Base-by-base conservation (phyloP, 768 basidiomycete genomes). In the Holtermannia corniformis region DNA sequence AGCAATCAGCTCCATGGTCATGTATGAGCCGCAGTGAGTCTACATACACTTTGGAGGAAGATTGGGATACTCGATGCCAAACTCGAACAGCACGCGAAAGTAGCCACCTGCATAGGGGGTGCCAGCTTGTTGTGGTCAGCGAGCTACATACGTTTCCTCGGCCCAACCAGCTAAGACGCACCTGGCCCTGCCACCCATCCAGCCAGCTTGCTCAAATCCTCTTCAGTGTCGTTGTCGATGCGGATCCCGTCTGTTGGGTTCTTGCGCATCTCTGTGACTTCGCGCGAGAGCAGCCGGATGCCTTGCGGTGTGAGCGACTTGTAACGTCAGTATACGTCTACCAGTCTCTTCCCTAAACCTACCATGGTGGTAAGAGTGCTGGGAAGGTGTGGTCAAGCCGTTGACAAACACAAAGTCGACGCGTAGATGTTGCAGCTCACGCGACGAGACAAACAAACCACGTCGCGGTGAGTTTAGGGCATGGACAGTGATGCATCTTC, bases 171-270 rank as follows among this genome's bases (percentile, higher is more conserved):
- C 43, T 41, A 1, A 32, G 2, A 73, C 85, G 66, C 58, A 91
- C 90, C 87, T 56, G 91, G 91, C 0, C 91, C 91, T 65, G 88
- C 80, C 16, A 96, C 87, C 49, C 90, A 82, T 1, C 90, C 91
- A 1, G 82, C 84, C 40, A 96, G 78, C 67, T 88, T 84, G 20
- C 90, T 75, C 75, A 93, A 82, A 65, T 93, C 87, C 65, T 92
- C 87, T 48, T 95, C 91, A 56, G 77, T 85, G 2, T 85, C 81
- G 51, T 84, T 80, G 13, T 66, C 56, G 24, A 95, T 78, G 61
- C 91, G 82, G 67, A 95, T 88, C n/a, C 90, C 91, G 65, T 95
- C 91, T 12, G 86, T 86, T 28, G 91, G 91, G 57, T 76, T 83
- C 56, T 78, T 84, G 72, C 83, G 82, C 54, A 96, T 80, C 61